Evolutionary conservation across 2,329 filamentous ascomycete species (phyloP), one percentile per base, ranked within the genome.

Genomic region (Malbranchea cinnamomea): DNA sequence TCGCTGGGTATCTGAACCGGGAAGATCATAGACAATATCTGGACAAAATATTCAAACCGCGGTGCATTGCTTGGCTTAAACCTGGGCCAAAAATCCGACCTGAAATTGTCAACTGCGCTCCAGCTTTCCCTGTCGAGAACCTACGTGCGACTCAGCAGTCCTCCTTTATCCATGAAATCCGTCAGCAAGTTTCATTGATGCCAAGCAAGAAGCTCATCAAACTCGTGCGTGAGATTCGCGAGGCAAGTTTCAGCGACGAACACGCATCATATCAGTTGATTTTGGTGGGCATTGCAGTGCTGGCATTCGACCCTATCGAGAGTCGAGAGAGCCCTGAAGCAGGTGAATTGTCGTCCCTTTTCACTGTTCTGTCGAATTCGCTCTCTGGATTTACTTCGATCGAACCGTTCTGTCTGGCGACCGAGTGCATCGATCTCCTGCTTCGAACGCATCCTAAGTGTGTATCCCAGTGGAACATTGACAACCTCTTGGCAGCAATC

Each of bases 401-500:
- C 31, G 57, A 54, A 38, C 48, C 50, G 19, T 59, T 59, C 33
- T 54, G 43, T 27, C 45, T 60, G 13, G 48, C 50, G 12, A 44
- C 51, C 5, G 58, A 61, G 31, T 52, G 49, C 27, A 34, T 59
- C 14, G 53, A 53, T 26, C 40, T 53, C 7, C 40, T 60, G 14
- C 48, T 62, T 11, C 54, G 56, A 23, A 44, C 39, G 6, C 56
- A 61, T 31, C 48, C 57, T 13, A 50, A 49, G 23, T 50, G 50
- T 12, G 46, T 63, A 13, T 52, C 52, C 8, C 60, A 64, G 37
- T 56, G 52, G 47, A 59, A 61, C 33, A 49, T 63, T 17, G 61
- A 65, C 36, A 49, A 43, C 25, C 39, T 60, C 8, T 45, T 65
- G 15, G 41, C 50, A 4, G 45, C 51, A 3, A 48, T 63, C 26